Evolutionary conservation across 345 rosid genomes (phyloP), one percentile per base, ranked within the genome.

Genomic region (Trapa incisa): DNA sequence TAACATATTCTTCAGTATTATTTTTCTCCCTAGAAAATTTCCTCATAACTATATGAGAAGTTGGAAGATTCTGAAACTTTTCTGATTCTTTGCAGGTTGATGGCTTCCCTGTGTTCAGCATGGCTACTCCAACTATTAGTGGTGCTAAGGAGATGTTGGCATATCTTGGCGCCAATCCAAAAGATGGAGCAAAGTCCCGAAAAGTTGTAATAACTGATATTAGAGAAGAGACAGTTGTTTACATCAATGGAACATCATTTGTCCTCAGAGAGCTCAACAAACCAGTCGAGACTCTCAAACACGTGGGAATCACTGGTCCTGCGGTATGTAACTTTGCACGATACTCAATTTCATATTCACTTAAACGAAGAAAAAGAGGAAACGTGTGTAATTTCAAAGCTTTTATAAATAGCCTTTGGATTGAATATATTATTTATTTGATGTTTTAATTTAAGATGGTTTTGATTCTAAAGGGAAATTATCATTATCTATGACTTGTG

Each of bases 171-270:
- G 88, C 92, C 70, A 77, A 87, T 71, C 77, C 80, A 37, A 72
- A 79, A 65, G 83, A 68, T 58, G 91, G 80, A 76, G 89, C 84
- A 64, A 74, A 75, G 9, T 72, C 82, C 68, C 71, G 72, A 71
- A 81, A 74, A 77, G 94, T 83, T 67, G 81, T 86, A 66, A 78
- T 94, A 67, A 94, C 89, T 54, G 96, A 94, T 78, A 75, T 91
- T 47, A 86, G 97, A 84, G 97, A 94, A 86, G 99, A 94, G 73
- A 91, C 92, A 39, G 92, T 86, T 76, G 96, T 91, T 74, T 94
- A 91, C 84, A 91, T 94, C 66, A 85, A 85, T 78, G 96, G 91
- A 67, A 85, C 86, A 33, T 96, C 97, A 43, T 94, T 91, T 82
- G 97, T 89, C 71, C 86, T 87, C 68, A 82, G 97, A 80, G 95